These are phyloP conservation scores for Ceratocystis cacaofunesta DNA, from an alignment of 2,329 filamentous ascomycete species.

Conservation along the genomic window DNA sequence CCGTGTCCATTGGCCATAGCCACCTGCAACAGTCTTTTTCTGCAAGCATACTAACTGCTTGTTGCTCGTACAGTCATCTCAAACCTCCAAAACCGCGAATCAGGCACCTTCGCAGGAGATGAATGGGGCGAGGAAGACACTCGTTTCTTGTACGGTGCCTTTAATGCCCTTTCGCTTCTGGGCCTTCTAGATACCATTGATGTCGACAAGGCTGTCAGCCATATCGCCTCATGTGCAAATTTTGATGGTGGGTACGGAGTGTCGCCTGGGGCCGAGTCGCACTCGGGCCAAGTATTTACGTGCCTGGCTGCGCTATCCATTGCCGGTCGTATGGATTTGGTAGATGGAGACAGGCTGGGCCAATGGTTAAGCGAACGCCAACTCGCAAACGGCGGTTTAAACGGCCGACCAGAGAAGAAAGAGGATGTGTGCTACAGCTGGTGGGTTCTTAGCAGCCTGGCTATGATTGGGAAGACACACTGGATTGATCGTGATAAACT, in stretches of 20 bases:
- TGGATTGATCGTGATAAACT: constrained; percentile 85
- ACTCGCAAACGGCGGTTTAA: constrained; percentile 71
- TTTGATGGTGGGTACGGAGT: constrained; percentile 91
- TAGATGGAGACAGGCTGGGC: constrained; percentile 68
- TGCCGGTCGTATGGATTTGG: constrained; percentile 55
- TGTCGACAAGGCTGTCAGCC: constrained; percentile 61
- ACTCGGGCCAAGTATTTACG: constrained; percentile 90
- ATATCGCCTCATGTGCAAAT: constrained; percentile 74
- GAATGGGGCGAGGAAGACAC: constrained; percentile 96
- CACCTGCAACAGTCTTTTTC: neutral
- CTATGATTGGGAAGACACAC: constrained; percentile 73
- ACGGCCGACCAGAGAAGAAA: constrained; percentile 85
- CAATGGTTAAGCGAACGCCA: constrained; percentile 91
- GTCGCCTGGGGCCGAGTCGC: constrained; percentile 78
- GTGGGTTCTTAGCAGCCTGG: constrained; percentile 90
- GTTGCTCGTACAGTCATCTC: constrained; percentile 48
- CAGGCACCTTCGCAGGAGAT: constrained; percentile 83
- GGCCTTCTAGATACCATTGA: constrained; percentile 59
- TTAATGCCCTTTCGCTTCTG: constrained; percentile 80
- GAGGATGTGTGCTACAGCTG: constrained; percentile 98
- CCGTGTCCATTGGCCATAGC: too few species aligned
- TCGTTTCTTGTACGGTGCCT: constrained; percentile 76
- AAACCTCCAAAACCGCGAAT: constrained; percentile 60
- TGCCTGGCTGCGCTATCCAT: constrained; percentile 81
- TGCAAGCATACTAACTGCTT: constrained; percentile 17